Conservation (phyloP, 1,139 yeast species). For the Scheffersomyces cryptocercus region DNA sequence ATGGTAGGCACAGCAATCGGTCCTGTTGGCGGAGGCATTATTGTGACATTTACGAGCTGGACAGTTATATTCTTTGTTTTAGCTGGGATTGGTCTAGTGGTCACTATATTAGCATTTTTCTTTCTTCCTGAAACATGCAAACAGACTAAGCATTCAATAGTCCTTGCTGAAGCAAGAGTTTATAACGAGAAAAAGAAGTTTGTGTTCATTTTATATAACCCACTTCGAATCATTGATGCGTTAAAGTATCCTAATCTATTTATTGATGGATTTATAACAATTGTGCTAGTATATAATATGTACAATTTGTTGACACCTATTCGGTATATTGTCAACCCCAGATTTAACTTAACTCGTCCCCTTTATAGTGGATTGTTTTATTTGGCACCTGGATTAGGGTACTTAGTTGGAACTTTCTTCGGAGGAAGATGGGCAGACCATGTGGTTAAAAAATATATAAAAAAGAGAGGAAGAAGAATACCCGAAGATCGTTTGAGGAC, state of each 20-base stretch:
- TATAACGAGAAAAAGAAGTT: constrained; percentile 23
- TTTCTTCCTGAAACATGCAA: constrained; percentile 45
- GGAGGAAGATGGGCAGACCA: constrained; percentile 55
- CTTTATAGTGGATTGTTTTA: constrained; percentile 52
- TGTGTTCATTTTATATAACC: constrained; percentile 43
- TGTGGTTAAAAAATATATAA: constrained; percentile 42
- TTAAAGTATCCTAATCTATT: constrained; percentile 41
- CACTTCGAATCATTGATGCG: constrained; percentile 40
- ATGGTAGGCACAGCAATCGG: constrained; percentile 53
- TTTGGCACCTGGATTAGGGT: constrained; percentile 55
- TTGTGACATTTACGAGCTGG: constrained; percentile 53
- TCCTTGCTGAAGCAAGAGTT: background rate
- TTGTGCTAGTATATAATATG: constrained; percentile 46
- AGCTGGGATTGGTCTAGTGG: constrained; percentile 37
- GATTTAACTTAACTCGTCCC: constrained; percentile 48
- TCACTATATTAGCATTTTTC: constrained; percentile 27
- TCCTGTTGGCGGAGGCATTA: constrained; percentile 46
- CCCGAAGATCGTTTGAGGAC: constrained; percentile 55
- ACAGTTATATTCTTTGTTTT: constrained; percentile 50
- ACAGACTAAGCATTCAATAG: constrained; percentile 20
- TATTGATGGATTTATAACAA: constrained; percentile 37
- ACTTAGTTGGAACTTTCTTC: constrained; percentile 44
- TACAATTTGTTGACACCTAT: constrained; percentile 55
- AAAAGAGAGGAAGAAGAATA: constrained; percentile 42
- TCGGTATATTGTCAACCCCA: constrained; percentile 52